Base-by-base conservation (phyloP, 176 grass and related monocot species). In the Oryza longistaminata region DNA sequence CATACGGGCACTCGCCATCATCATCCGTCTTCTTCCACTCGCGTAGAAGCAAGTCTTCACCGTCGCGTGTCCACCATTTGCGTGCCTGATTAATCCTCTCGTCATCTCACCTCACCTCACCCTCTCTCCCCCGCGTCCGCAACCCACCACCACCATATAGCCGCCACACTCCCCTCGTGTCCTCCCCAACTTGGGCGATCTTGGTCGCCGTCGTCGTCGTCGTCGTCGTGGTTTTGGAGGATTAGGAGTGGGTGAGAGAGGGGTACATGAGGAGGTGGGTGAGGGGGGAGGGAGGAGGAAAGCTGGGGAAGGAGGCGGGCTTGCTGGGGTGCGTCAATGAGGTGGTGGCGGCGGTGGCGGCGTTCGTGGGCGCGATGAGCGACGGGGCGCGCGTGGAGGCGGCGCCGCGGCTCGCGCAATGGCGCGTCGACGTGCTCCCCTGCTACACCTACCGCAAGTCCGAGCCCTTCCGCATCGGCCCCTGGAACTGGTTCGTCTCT, bases 261-360 rank as follows among this genome's bases (percentile, higher is more conserved):
- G 3, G 64, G 95, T 92, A 89, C 83, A 87, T 82, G 81, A 95
- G 75, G 81, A 90, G 62, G 76, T 17, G 82, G 77, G 82, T n/a
- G 14, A 13, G 9, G 86, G 58, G 19, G 67, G 78, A 60, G 80
- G 76, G 35, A 76, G 81, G 68, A 90, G 82, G 68, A 90, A 92
- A 91, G 76, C 93, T 89, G 96, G 96, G 95, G 83, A 95, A 92
- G 81, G 85, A 11, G 88, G 83, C 90, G 89, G 93, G 91, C 79
- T 84, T 99, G 68, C 88, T 96, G 86, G 91, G 86, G 67, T 96
- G 96, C 90, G 94, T 99, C 90, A 95, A 99, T 94, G 96, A 99
- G 80, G 93, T 91, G 74, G 87, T 91, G 40, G 93, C 90, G 78
- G 96, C 96, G 73, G 89, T 99, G 82, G 89, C 66, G 78, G 77